These are phyloP conservation scores for barrel medic (Medicago truncatula) DNA, from an alignment of 306 rosid species.

Conservation along the genomic window MtrunA17r5.0-ANR NC_053046.1:30439501-30440000, in stretches of 20 bases:
- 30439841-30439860: background rate
- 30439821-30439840: background rate
- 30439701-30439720: slow-evolving; percentile 49
- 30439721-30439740: slow-evolving; percentile 46
- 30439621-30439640: slow-evolving; percentile 51
- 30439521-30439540: background rate
- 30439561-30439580: slow-evolving; percentile 70
- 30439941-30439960: background rate
- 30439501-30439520: background rate
- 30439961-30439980: slow-evolving; percentile 13
- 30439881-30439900: slow-evolving; percentile 2
- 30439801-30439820: background rate
- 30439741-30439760: slow-evolving; percentile 45
- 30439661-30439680: slow-evolving; percentile 64
- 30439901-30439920: background rate
- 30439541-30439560: slow-evolving; percentile 56
- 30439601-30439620: slow-evolving; percentile 63
- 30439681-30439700: slow-evolving; percentile 40
- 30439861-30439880: slow-evolving; percentile 24
- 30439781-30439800: slow-evolving; percentile 2
- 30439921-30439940: too few relatives aligned
- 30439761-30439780: slow-evolving; percentile 27
- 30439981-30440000: slow-evolving; percentile 37
- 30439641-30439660: slow-evolving; percentile 60
- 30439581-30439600: slow-evolving; percentile 63